phyloP scores from a whole-genome alignment of 345 rosid species.

The Psidium friedrichsthalianum region DNA sequence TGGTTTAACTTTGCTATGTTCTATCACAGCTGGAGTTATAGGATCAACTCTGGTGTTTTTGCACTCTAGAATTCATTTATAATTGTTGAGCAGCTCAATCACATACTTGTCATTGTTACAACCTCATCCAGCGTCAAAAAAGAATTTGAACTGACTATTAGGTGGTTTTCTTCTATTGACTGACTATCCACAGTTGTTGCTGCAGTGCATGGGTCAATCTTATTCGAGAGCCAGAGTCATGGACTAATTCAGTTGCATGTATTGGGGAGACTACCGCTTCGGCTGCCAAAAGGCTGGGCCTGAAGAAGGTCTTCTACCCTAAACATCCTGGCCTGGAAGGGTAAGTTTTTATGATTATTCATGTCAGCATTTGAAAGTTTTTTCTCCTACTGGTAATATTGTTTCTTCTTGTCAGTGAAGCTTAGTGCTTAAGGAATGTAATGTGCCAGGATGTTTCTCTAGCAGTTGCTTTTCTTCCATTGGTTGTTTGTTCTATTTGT shows the following conservation, averaged over 20 bases:
- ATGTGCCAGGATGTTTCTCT: background rate
- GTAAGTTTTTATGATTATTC: conserved; percentile 32
- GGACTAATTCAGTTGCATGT: conserved; percentile 69
- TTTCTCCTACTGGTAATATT: background rate
- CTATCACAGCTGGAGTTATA: background rate
- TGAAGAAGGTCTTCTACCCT: conserved; percentile 64
- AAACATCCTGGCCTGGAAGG: conserved; percentile 82
- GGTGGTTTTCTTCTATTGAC: background rate
- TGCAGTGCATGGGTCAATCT: conserved; percentile 74
- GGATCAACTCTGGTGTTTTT: background rate
- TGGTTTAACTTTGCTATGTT: background rate
- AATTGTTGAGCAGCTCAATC: background rate
- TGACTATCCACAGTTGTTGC: conserved; percentile 5
- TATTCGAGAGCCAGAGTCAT: conserved; percentile 36
- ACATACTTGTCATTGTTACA: background rate
- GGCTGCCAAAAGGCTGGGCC: conserved; percentile 69
- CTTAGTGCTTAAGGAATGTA: background rate
- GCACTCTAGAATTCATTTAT: background rate
- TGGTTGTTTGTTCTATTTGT: background rate
- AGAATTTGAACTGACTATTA: background rate
- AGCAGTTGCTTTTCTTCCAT: background rate
- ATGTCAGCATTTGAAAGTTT: background rate
- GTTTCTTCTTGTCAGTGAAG: background rate
- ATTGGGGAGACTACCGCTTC: conserved; percentile 95
- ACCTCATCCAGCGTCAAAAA: background rate